Conservation (phyloP, 805 yeast species). For the Yamadazyma laniorum region DNA sequence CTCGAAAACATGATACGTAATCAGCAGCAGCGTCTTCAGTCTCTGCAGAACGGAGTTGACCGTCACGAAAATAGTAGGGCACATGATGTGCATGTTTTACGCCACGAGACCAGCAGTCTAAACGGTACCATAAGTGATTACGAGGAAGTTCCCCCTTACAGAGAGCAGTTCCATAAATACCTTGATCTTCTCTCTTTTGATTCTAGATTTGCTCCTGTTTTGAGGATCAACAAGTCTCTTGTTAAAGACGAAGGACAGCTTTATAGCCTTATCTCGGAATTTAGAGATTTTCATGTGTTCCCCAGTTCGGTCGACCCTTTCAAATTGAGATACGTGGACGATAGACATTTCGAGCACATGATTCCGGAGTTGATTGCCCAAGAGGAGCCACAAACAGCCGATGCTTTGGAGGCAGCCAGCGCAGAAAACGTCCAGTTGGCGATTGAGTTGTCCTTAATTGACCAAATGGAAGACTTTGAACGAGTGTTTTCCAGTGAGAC, state of each 20-base stretch:
- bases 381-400: not conserved
- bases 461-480: conserved; percentile 92
- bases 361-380: conserved; percentile 18
- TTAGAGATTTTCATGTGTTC: conserved; percentile 20
- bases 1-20: too few species aligned
- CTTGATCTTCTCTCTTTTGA: conserved; percentile 28
- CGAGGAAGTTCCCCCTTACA: conserved; percentile 25
- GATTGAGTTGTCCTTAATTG: conserved; percentile 43
- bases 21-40: too few species aligned
- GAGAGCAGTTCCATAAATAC: conserved; percentile 22
- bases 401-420: too few species aligned
- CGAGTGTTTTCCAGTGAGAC: conserved; percentile 70
- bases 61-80: too few species aligned
- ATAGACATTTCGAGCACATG: conserved; percentile 22
- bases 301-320: conserved; percentile 23
- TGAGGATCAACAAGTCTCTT: conserved; percentile 21
- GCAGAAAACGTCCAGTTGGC: conserved; percentile 2
- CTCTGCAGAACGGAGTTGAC: too few species aligned
- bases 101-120: too few species aligned
- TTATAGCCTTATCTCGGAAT: conserved; percentile 14
- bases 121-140: too few species aligned
- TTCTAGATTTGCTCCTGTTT: conserved; percentile 24
- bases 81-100: too few species aligned
- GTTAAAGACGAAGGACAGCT: conserved; percentile 15
- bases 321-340: conserved; percentile 24